Evolutionary conservation across 345 rosid species (phyloP).

Genomic region (Salix caprea): DNA sequence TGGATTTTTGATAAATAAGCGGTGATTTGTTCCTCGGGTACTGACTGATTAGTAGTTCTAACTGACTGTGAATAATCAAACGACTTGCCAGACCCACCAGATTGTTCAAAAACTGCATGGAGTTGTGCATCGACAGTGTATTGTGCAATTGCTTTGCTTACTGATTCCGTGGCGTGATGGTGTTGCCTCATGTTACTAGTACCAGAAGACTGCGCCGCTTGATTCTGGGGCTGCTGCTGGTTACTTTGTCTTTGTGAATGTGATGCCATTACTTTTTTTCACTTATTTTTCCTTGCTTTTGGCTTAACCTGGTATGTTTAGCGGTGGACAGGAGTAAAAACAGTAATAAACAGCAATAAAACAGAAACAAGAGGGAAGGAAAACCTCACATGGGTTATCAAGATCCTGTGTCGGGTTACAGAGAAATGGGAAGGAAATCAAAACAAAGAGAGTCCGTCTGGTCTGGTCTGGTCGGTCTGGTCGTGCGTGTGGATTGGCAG

Average conservation of each 20-base stretch:
- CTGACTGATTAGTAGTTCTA: conserved; percentile 49
- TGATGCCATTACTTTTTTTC: conserved; percentile 31
- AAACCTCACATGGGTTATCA: background rate
- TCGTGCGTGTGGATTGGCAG: background rate
- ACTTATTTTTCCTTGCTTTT: background rate
- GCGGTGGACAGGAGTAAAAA: background rate
- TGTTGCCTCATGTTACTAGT: conserved; percentile 43
- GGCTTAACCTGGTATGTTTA: background rate
- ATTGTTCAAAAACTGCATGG: conserved; percentile 87
- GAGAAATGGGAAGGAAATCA: background rate
- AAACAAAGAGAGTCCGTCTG: background rate
- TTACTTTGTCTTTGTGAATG: conserved; percentile 16
- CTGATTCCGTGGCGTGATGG: conserved; percentile 37
- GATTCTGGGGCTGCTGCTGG: conserved; percentile 14
- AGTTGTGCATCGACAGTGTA: conserved; percentile 90
- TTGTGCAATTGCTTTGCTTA: conserved; percentile 89
- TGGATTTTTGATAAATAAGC: conserved; percentile 82
- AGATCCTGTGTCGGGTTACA: background rate
- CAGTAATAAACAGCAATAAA: background rate
- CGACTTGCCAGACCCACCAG: conserved; percentile 82
- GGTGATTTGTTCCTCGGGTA: conserved; percentile 82
- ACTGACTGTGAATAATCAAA: conserved; percentile 81
- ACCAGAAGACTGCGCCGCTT: conserved; percentile 36
- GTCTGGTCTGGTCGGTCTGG: background rate
- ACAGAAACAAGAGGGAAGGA: background rate